Base-by-base conservation (phyloP, 768 basidiomycete species). In the Suillus ampliporus region DNA sequence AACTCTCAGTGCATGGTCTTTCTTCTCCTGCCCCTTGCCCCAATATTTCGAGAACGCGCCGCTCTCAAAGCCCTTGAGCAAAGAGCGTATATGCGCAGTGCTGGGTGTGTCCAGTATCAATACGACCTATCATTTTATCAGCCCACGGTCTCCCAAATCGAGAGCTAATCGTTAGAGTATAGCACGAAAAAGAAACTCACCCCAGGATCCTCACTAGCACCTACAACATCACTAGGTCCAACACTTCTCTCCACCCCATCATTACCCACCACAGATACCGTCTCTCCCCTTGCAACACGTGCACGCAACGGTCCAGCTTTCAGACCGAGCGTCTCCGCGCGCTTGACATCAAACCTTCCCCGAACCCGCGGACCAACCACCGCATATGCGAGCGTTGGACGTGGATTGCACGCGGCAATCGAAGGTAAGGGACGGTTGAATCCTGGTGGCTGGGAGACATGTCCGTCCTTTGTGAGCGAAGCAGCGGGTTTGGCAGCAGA, bases 321-420 rank as follows among this genome's bases (percentile, higher is more conserved):
- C 2, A 98, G 77, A 5, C 89, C 88, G 2, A 95, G 79, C 50
- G 78, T 83, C 10, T 44, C 43, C n/a, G 43, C 43, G 43, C 43
- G 43, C n/a, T 44, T 44, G 43, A 44, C 87, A 64, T 95, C 83
- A 70, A 98, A 97, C 73, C 91, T 93, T 10, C 86, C 86, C 1
- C 86, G 84, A 44, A 80, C 74, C 15, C 78, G 80, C 4, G 86
- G 85, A 0, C 86, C 86, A 46, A 85, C 77, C 47, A 86, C 61
- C 17, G 86, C 73, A 68, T 86, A 87, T 4, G 80, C 83, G 38
- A 85, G 64, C 0, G 83, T 79, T 4, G 80, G 75, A 50, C 76
- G 73, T 28, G 64, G 52, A 44, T 44, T 10, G 14, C n/a, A 21
- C n/a, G 43, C n/a, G 43, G 43, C 2, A n/a, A 68, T 47, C 5